These are phyloP conservation scores for Oleoguttula mirabilis DNA, from an alignment of 495 filamentous ascomycete genomes.

Conservation along the genomic window DNA sequence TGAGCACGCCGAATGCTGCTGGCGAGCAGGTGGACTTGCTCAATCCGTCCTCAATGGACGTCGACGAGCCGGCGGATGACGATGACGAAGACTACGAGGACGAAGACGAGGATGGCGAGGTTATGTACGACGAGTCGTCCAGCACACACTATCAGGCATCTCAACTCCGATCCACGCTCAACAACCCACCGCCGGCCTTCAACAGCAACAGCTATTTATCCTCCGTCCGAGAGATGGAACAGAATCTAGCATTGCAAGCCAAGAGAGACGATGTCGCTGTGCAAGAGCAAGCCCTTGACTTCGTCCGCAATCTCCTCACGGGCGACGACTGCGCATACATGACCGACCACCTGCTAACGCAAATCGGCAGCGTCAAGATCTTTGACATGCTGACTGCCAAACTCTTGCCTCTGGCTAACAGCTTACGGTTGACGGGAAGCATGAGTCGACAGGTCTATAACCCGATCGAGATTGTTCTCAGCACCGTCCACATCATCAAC, in stretches of 20 bases:
- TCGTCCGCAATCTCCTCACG: conserved; percentile 80
- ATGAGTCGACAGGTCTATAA: conserved; percentile 14
- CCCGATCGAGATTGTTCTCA: conserved; percentile 53
- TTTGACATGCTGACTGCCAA: conserved; percentile 68
- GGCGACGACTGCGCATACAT: conserved; percentile 56
- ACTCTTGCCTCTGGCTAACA: conserved; percentile 28
- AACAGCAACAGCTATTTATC: conserved; percentile 31
- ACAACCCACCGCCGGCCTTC: neutral
- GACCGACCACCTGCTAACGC: conserved; percentile 69
- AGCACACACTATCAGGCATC: conserved; percentile 25
- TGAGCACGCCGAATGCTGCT: conserved; percentile 46
- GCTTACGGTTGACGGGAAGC: neutral
- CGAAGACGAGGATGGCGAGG: conserved; percentile 43
- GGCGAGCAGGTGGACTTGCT: conserved; percentile 54
- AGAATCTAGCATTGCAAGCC: conserved; percentile 44
- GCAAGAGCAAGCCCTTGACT: conserved; percentile 79
- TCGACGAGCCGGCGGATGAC: conserved; percentile 25
- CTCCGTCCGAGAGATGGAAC: conserved; percentile 43
- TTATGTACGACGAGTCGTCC: conserved; percentile 41
- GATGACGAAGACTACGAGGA: conserved; percentile 19
- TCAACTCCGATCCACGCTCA: conserved; percentile 31
- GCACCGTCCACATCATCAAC: conserved; percentile 64
- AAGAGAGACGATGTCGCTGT: conserved; percentile 69
- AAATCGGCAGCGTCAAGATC: conserved; percentile 60
- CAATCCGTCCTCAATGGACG: conserved; percentile 41